Percentiles rank a stretch among this genome's conserved stretches.
Conservation (phyloP, 495 filamentous ascomycete genomes). For the Daldinia caldariorum region DNA sequence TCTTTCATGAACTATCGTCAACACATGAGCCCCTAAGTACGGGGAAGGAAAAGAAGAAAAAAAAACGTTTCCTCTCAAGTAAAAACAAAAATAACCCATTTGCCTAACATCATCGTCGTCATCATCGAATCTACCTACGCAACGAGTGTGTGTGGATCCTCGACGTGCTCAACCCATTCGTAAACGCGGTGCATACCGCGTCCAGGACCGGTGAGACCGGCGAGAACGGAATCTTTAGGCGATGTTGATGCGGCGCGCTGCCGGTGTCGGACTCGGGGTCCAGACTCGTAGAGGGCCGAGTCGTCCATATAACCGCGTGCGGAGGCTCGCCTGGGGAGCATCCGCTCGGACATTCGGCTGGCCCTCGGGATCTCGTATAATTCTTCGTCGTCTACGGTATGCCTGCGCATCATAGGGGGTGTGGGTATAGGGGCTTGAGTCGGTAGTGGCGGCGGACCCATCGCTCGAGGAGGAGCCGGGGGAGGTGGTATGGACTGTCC, state of each 20-base stretch:
- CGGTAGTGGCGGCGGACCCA: constrained; percentile 45
- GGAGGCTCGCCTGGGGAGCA: constrained; percentile 35
- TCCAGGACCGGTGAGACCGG: constrained; percentile 56
- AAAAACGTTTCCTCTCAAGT: constrained; percentile 5
- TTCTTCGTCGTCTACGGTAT: constrained; percentile 57
- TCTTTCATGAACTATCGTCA: constrained; percentile 16
- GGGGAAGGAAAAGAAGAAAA: neutral
- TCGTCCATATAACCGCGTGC: constrained; percentile 43
- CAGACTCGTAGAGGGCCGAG: constrained; percentile 30
- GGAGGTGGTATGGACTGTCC: constrained; percentile 43
- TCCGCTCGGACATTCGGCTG: constrained; percentile 27
- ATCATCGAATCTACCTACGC: constrained; percentile 20
- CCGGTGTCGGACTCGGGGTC: constrained; percentile 39
- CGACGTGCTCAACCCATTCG: constrained; percentile 61
- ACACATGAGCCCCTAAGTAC: constrained; percentile 12
- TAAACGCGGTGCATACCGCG: constrained; percentile 58
- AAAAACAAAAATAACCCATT: constrained; percentile 13
- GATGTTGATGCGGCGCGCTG: constrained; percentile 35
- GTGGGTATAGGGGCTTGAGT: constrained; percentile 33
- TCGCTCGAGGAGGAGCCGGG: constrained; percentile 43
- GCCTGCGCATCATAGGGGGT: constrained; percentile 47
- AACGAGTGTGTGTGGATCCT: constrained; percentile 35
- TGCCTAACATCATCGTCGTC: constrained; percentile 14
- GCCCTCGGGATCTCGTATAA: constrained; percentile 47
- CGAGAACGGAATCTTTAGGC: constrained; percentile 54